Percentiles rank a stretch among this genome's conserved stretches.
These are phyloP conservation scores for Alternaria panax DNA, from an alignment of 2,329 filamentous ascomycete species.

Conservation along the genomic window DNA sequence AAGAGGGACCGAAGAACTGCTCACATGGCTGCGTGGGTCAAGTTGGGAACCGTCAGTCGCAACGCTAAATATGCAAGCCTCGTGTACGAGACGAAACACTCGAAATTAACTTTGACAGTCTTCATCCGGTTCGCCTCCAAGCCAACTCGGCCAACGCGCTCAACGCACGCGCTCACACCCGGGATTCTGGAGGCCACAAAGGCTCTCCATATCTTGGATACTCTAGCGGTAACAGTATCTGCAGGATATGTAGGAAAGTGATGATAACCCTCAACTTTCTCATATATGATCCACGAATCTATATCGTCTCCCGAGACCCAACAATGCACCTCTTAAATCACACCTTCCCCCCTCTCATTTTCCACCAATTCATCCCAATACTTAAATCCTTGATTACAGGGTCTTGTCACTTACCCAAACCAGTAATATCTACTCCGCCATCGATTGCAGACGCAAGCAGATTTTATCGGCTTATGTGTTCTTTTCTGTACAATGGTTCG, in stretches of 20 bases:
- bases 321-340: background rate
- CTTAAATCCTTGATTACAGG: background rate
- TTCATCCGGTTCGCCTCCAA: background rate
- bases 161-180: background rate
- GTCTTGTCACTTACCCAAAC: background rate
- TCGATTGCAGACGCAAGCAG: background rate
- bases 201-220: background rate
- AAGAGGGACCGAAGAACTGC: constrained; percentile 11
- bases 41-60: background rate
- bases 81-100: background rate
- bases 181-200: background rate
- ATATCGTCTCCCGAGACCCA: background rate
- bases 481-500: background rate
- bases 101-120: background rate
- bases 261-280: background rate
- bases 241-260: background rate
- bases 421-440: background rate
- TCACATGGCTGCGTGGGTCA: background rate
- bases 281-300: background rate
- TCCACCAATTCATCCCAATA: background rate
- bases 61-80: background rate
- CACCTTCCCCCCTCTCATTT: background rate
- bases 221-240: background rate
- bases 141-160: background rate
- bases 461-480: background rate